Conservation (phyloP, 768 basidiomycete species). For the Vararia minispora region DNA sequence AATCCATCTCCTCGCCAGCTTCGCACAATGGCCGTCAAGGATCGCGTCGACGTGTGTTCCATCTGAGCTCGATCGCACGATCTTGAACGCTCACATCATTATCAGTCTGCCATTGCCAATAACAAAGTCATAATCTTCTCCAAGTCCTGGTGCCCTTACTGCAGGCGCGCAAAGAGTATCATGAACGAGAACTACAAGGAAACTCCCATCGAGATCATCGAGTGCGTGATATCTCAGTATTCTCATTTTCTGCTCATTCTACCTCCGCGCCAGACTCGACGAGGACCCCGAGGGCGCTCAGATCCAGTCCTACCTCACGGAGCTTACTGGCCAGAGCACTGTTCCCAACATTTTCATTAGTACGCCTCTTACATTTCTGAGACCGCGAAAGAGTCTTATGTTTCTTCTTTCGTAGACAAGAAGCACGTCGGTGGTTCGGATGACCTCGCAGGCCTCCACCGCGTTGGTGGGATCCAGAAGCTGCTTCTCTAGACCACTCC, state of each 20-base stretch:
- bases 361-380: constrained; percentile 20
- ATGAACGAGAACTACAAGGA: constrained; percentile 22
- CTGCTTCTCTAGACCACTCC: constrained; percentile 6
- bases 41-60: constrained; percentile 30
- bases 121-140: constrained; percentile 31
- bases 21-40: constrained; percentile 21
- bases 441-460: constrained; percentile 8
- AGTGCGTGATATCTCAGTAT: constrained; percentile 21
- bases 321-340: constrained; percentile 57
- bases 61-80: background rate
- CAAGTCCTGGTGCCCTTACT: constrained; percentile 31
- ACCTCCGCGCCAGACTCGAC: constrained; percentile 37
- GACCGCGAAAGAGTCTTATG: constrained; percentile 18
- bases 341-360: constrained; percentile 76
- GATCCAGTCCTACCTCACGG: constrained; percentile 54
- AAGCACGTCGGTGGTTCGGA: constrained; percentile 43
- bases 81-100: background rate
- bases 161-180: constrained; percentile 28
- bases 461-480: background rate
- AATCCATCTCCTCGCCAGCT: constrained; percentile 23
- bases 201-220: constrained; percentile 22
- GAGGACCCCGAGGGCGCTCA: constrained; percentile 40
- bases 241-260: background rate
- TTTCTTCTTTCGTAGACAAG: constrained; percentile 26
- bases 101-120: constrained; percentile 22